phyloP scores from a whole-genome alignment of 768 basidiomycete species.

The Rhizopogon sp. region DNA sequence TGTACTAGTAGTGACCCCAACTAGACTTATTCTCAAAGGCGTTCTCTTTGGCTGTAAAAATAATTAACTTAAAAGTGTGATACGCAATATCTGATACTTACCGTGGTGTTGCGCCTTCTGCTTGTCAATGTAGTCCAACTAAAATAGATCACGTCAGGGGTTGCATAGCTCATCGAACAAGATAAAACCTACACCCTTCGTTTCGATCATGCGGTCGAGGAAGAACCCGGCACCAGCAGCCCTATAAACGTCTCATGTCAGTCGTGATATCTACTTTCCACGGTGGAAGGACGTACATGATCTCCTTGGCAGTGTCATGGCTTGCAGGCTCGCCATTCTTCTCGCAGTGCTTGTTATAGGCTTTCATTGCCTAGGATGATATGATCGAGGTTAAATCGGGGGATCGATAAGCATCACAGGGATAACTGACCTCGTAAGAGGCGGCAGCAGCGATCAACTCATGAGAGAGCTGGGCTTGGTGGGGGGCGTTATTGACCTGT shows the following conservation, averaged over 20 bases:
- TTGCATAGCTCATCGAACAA: neutral
- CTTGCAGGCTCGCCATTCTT: constrained; percentile 41
- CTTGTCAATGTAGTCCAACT: constrained; percentile 43
- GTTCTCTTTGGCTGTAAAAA: constrained; percentile 8
- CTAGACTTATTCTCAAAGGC: neutral
- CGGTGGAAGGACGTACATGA: constrained; percentile 30
- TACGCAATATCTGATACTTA: constrained; percentile 6
- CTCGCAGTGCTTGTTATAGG: constrained; percentile 50
- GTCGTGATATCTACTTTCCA: neutral
- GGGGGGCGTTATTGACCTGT: constrained; percentile 44
- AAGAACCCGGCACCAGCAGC: constrained; percentile 54
- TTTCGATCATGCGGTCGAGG: constrained; percentile 50
- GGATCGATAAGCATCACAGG: neutral
- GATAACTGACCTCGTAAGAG: constrained; percentile 46
- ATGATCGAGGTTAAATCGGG: neutral
- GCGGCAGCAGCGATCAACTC: constrained; percentile 67
- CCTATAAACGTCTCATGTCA: constrained; percentile 17
- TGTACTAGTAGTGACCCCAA: neutral
- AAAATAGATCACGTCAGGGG: neutral
- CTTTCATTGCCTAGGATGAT: constrained; percentile 52
- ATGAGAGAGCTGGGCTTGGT: constrained; percentile 57
- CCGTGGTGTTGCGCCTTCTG: constrained; percentile 38
- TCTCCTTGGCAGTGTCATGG: constrained; percentile 57
- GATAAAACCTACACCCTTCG: constrained; percentile 41
- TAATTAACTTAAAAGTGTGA: neutral